Evolutionary conservation across 139 green algal genomes (phyloP).

Genomic region (Coelastrella sp.): DNA sequence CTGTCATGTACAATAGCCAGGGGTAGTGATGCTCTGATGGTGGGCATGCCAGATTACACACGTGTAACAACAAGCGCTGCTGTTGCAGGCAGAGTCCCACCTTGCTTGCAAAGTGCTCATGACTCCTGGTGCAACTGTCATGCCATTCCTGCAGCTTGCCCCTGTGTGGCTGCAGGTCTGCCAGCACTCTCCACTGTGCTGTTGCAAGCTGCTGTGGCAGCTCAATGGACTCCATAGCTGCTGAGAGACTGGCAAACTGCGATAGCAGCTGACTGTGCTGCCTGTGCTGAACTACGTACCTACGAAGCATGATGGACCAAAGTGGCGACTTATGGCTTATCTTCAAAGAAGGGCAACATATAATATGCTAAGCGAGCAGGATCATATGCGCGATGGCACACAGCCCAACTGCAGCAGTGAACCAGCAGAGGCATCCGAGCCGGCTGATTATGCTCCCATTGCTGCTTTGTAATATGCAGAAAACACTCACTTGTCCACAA

Average conservation of each 20-base stretch:
- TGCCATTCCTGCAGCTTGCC: slow-evolving; percentile 72
- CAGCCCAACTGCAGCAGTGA: not conserved
- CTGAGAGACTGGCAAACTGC: slow-evolving; percentile 82
- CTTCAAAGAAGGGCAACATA: no score
- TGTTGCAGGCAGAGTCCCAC: slow-evolving; percentile 42
- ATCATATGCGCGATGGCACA: not conserved
- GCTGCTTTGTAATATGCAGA: not conserved
- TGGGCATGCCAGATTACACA: no score
- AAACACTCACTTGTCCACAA: slow-evolving; percentile 63
- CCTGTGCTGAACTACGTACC: slow-evolving; percentile 65
- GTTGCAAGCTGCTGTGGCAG: slow-evolving; percentile 67
- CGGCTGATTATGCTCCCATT: not conserved
- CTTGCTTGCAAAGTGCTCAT: slow-evolving; percentile 79
- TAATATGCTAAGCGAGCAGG: no score
- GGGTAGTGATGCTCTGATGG: no score
- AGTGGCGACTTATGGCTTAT: no score
- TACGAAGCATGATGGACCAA: not conserved
- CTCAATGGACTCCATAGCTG: slow-evolving; percentile 62
- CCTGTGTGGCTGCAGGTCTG: slow-evolving; percentile 44
- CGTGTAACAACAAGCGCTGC: not conserved
- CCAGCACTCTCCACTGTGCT: slow-evolving; percentile 35
- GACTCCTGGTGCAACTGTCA: slow-evolving; percentile 65
- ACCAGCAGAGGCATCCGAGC: not conserved
- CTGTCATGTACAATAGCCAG: no score
- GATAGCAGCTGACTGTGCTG: slow-evolving; percentile 73